A percentile compares a stretch with the other conserved stretches of the same genome.
phyloP scores from a whole-genome alignment of 2,329 filamentous ascomycete genomes.

The Hypoxylon sp. region DNA sequence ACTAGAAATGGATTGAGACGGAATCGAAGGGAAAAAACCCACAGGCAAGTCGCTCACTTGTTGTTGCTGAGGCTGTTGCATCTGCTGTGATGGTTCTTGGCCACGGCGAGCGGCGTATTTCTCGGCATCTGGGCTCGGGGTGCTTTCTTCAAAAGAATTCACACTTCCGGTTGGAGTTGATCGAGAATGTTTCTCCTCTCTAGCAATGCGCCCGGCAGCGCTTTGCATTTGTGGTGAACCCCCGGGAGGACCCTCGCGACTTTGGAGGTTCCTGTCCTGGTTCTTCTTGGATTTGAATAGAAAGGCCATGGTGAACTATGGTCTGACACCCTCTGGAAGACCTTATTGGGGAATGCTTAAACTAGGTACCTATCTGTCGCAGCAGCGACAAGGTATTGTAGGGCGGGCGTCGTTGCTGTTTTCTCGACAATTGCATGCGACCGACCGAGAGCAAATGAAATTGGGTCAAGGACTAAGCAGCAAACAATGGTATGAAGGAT shows the following conservation, averaged over 20 bases:
- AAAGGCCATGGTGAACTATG: conserved; percentile 77
- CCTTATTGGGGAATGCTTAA: conserved; percentile 51
- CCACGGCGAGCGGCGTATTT: conserved; percentile 70
- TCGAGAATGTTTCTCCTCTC: conserved; percentile 72
- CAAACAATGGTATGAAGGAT: conserved; percentile 32
- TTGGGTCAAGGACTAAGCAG: conserved; percentile 25
- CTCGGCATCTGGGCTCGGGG: conserved; percentile 74
- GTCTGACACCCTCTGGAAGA: conserved; percentile 55
- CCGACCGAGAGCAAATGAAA: conserved; percentile 19
- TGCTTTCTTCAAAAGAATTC: conserved; percentile 75
- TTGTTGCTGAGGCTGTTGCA: conserved; percentile 45
- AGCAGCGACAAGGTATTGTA: conserved; percentile 30
- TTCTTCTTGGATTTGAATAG: conserved; percentile 87
- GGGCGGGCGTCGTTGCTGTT: conserved; percentile 22
- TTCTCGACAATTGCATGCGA: conserved; percentile 26
- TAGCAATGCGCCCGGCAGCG: conserved; percentile 63
- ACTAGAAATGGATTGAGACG: conserved; percentile 6
- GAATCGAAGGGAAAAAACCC: conserved; percentile 46
- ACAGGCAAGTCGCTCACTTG: conserved; percentile 58
- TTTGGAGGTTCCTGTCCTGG: conserved; percentile 72
- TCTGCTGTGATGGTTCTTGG: conserved; percentile 64
- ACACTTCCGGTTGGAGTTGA: conserved; percentile 84
- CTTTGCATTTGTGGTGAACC: conserved; percentile 67
- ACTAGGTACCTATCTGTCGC: conserved; percentile 31
- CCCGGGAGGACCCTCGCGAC: conserved; percentile 67